Evolutionary conservation across 345 rosid species (phyloP), one percentile per base, ranked within the genome.

Genomic region (Gossypium australe): DNA sequence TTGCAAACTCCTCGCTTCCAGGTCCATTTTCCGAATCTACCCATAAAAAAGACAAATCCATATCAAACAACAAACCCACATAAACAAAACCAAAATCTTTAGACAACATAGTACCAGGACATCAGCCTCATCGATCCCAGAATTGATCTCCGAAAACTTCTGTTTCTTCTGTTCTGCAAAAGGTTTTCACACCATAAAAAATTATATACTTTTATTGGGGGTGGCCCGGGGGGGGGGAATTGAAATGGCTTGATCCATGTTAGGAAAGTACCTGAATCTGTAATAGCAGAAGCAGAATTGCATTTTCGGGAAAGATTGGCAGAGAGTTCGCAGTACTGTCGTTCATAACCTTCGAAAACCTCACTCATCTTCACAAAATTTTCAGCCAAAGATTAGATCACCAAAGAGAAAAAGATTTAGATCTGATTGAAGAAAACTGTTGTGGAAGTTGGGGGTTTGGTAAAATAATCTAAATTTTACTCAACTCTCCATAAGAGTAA

Each of bases 291-390:
- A 58, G 88, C 79, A 17, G 91, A 82, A 76, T 80, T 79, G 87
- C 97, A 91, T 84, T 87, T 94, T 43, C 90, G 78, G 77, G 94
- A 88, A 77, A 94, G 90, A 85, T 82, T 87, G 22, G 95, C 86
- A 16, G 98, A 94, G 84, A 94, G 93, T 80, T 93, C 97, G 80
- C 97, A 93, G 86, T 93, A 93, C 72, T 88, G 97, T 2, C 96
- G 94, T 80, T 90, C 98, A 87, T 93, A 93, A 41, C 93, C 94
- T 79, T 94, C 94, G 70, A 91, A 91, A 16, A 90, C 95, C 48
- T 86, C 91, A 68, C 95, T 94, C 98, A 94, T 94, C 82, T 85
- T 85, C 76, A 14, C 11, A 59, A 51, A 55, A 0, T 2, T 13
- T 18, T 41, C 66, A 47, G 43, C 11, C 16, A 5, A 9, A 49